Base-by-base conservation (phyloP, 257 asterid species). In the Solanum pinnatisectum region DNA sequence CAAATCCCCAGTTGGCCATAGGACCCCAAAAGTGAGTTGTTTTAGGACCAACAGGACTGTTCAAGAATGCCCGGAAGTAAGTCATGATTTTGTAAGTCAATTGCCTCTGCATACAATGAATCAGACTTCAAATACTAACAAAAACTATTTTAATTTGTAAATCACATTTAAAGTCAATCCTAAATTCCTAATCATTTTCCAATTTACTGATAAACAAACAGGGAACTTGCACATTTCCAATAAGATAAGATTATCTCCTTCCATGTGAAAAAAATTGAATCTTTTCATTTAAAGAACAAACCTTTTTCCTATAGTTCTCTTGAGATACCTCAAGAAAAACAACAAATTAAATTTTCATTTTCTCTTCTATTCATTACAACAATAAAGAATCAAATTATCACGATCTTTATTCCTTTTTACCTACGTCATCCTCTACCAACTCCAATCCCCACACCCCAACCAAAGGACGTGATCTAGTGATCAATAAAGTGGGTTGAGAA, bases 1-100 rank as follows among this genome's bases (percentile, higher is more conserved):
- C 91, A 63, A 91, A 89, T 87, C 93, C 93, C 93, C 93, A 91
- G 56, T 91, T 91, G 85, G 91, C 92, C 46, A 91, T 84, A 74
- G 92, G 93, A 14, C 93, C 93, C 93, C 92, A 91, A 86, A 91
- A 91, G 83, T 91, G 93, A 60, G 93, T 91, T 33, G 93, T 91
- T 87, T 91, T 90, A 72, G 93, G 93, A 84, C 93, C 93, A 81
- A 91, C 85, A 8, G 92, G 93, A 37, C 92, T 90, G 88, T 91
- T 90, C 89, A 87, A 87, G 83, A 91, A 91, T 87, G 93, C 88
- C 56, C 92, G 65, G 87, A 91, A 91, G 73, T 72, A 87, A 37
- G 79, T 87, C 93, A 91, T 90, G 85, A 81, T 16, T 46, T 30
- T 49, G 85, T 49, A 30, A 46, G 20, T 46, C 68, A 46, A 46